These are phyloP conservation scores for Athelia sp. DNA, from an alignment of 1,284 basidiomycete genomes.

Conservation along the genomic window DNA sequence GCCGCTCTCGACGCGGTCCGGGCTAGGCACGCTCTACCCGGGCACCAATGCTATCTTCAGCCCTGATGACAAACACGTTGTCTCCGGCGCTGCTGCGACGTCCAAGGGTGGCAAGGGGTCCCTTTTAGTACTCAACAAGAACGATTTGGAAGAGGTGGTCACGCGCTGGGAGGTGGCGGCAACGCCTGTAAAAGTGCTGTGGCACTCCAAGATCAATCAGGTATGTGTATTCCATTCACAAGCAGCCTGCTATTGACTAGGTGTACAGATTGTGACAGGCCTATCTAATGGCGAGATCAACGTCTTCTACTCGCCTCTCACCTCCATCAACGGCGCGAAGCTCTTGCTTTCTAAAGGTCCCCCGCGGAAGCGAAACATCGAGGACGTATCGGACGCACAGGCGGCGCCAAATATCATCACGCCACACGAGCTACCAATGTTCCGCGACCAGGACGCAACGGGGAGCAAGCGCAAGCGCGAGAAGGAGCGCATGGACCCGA, in stretches of 20 bases:
- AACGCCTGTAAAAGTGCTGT: conserved; percentile 83
- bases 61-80: conserved; percentile 81
- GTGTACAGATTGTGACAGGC: conserved; percentile 76
- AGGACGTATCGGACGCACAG: conserved; percentile 81
- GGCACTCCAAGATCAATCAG: conserved; percentile 99
- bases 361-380: conserved; percentile 66
- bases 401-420: conserved; percentile 84
- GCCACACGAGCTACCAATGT: conserved; percentile 87
- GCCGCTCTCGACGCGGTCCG: conserved; percentile 65
- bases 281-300: conserved; percentile 85
- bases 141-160: conserved; percentile 58
- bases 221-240: conserved; percentile 34
- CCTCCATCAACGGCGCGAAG: conserved; percentile 89
- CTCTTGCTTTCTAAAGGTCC: conserved; percentile 77
- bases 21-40: conserved; percentile 77
- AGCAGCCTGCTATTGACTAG: no score
- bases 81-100: conserved; percentile 75
- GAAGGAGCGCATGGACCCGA: conserved; percentile 81
- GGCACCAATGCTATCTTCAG: conserved; percentile 92
- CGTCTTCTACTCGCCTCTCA: conserved; percentile 85
- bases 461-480: conserved; percentile 83
- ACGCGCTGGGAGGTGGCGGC: conserved; percentile 62
- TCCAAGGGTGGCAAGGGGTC: conserved; percentile 65
- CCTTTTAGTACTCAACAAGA: conserved; percentile 70
- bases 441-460: conserved; percentile 73